Base-by-base conservation (phyloP, 768 basidiomycete genomes). In the Neoboletus brunneissimus region DNA sequence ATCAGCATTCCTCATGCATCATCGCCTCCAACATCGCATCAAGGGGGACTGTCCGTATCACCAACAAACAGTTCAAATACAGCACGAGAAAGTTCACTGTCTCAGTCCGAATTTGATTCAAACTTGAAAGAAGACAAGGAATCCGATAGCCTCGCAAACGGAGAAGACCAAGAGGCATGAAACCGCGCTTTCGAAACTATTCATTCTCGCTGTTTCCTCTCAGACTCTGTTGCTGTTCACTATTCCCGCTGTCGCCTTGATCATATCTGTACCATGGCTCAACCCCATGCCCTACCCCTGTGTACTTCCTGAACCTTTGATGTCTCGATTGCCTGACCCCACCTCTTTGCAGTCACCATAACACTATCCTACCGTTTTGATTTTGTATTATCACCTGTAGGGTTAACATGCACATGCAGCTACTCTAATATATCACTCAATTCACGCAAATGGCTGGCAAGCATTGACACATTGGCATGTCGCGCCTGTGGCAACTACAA, bases 1-100 rank as follows among this genome's bases (percentile, higher is more conserved):
- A 42, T 51, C 63, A 95, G 93, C 69, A 94, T 96, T 67, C 93
- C 93, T 12, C 93, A 96, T 75, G 92, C 92, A 46, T 89, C 90
- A 23, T 86, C 86, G 34, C 85, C 89, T 12, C 81, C 82, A 50
- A 73, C 70, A 25, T 75, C 76, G 48, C 79, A 79, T 60, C 81
- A 82, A 57, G 75, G 78, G 51, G 74, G 78, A 43, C 76, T 89
- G 42, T 89, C 87, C 27, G 77, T 87, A 56, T 91, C 88, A 18
- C 89, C 89, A n/a, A 89, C 86, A 25, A 87, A 84, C 60, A 79
- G 82, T 9, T 79, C 80, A 41, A 86, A 82, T 64, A 81, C 86
- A 1, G 77, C 84, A 53, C 87, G 86, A 69, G 89, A 91, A 63
- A 77, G 78, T 48, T 73, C 76, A 6, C 59, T 79, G 42, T 73